Percentiles rank a stretch among this genome's conserved stretches.
phyloP scores from a whole-genome alignment of 306 rosid genomes.

The Alnus rubra region DNA sequence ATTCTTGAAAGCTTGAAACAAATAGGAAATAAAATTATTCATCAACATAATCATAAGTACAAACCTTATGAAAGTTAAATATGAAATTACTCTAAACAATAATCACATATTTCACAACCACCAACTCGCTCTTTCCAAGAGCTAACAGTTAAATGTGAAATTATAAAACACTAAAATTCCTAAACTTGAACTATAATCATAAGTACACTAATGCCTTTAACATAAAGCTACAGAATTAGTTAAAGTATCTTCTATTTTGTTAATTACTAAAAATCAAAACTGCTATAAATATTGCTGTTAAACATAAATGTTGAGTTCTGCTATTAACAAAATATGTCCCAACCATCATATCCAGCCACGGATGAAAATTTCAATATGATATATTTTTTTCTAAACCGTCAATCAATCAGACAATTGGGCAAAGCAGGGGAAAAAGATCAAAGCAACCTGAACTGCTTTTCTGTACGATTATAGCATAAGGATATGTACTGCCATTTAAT shows the following conservation, averaged over 20 bases:
- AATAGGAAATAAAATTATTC: too few species aligned
- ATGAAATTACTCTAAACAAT: too few species aligned
- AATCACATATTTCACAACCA: background rate
- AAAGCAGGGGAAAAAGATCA: conserved; percentile 2
- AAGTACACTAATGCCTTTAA: background rate
- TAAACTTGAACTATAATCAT: too few species aligned
- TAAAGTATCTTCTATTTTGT: background rate
- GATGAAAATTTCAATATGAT: background rate
- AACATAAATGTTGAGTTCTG: too few species aligned
- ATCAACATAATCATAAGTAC: too few species aligned
- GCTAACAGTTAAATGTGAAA: background rate
- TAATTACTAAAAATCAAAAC: background rate
- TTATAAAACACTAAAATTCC: background rate
- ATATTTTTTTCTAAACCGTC: conserved; percentile 1
- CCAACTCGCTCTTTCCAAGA: background rate
- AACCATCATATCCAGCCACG: too few species aligned
- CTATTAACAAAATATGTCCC: too few species aligned
- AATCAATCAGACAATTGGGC: background rate
- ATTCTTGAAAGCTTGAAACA: too few species aligned
- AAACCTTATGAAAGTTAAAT: too few species aligned
- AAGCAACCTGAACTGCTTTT: conserved; percentile 87
- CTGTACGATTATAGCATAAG: conserved; percentile 85
- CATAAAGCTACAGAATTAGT: background rate
- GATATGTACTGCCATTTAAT: conserved; percentile 95
- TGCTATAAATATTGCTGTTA: background rate